These are phyloP conservation scores for Pseudozyma tsukubaensis DNA, from an alignment of 1,284 basidiomycete species.

Conservation along the genomic window DNA sequence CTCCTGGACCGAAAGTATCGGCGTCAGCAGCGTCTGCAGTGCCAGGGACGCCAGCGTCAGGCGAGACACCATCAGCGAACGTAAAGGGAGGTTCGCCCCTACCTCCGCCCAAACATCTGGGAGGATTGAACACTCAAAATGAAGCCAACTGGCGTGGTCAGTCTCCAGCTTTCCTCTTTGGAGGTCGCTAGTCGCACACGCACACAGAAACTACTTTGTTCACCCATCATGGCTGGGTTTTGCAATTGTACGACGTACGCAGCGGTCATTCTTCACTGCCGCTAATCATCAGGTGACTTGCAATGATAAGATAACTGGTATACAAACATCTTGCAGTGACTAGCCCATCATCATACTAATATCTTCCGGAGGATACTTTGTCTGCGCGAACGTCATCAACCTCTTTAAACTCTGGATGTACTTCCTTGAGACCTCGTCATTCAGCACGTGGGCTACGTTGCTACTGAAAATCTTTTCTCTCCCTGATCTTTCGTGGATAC, in stretches of 20 bases:
- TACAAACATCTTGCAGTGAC: background rate
- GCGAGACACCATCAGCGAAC: background rate
- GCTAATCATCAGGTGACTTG: no score
- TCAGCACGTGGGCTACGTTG: constrained; percentile 96
- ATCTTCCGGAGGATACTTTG: constrained; percentile 56
- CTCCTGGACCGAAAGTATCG: background rate
- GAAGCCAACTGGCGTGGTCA: constrained; percentile 46
- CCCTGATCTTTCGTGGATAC: constrained; percentile 96
- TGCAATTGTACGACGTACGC: no score
- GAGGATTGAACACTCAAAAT: constrained; percentile 15
- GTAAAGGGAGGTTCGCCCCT: constrained; percentile 24
- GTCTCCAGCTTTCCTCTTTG: constrained; percentile 46
- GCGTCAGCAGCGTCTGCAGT: background rate
- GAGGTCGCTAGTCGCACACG: constrained; percentile 18
- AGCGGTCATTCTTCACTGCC: no score
- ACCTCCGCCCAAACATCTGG: constrained; percentile 45
- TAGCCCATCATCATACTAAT: constrained; percentile 61
- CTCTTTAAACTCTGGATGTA: constrained; percentile 98
- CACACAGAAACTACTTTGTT: no score
- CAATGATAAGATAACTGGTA: background rate
- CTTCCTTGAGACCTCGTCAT: constrained; percentile 98
- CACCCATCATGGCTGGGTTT: no score
- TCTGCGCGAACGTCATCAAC: constrained; percentile 70
- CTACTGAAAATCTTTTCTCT: constrained; percentile 96
- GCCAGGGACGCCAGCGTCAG: background rate